Evolutionary conservation across 2,329 filamentous ascomycete genomes (phyloP).

Genomic region (Pseudogymnoascus sp.): DNA sequence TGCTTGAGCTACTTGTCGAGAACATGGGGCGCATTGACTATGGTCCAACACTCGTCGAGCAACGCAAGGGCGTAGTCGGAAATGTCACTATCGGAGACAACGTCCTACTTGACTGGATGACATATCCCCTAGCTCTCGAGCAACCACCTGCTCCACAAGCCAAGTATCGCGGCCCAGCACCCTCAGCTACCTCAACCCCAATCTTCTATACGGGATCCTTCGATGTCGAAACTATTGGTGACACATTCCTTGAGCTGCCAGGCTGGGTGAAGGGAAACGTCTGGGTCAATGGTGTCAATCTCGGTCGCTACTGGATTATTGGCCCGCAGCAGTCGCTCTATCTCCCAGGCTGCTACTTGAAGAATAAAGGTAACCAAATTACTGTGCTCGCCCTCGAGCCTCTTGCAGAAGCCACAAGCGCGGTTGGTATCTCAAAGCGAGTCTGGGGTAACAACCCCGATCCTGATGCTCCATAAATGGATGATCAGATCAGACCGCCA

Average conservation of each 20-base stretch:
- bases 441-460: conserved; percentile 30
- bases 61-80: conserved; percentile 40
- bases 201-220: conserved; percentile 31
- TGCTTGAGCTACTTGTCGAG: conserved; percentile 40
- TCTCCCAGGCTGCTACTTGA: conserved; percentile 36
- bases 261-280: conserved; percentile 39
- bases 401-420: conserved; percentile 17
- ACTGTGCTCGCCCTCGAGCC: conserved; percentile 41
- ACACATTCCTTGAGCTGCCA: conserved; percentile 37
- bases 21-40: conserved; percentile 47
- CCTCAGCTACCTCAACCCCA: conserved; percentile 11
- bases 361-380: conserved; percentile 33
- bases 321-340: conserved; percentile 44
- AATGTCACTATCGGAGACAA: conserved; percentile 36
- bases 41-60: conserved; percentile 37
- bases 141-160: conserved; percentile 16
- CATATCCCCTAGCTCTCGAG: conserved; percentile 34
- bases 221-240: conserved; percentile 20
- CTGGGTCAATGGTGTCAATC: conserved; percentile 41
- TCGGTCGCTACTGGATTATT: conserved; percentile 42
- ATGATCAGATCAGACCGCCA: background rate
- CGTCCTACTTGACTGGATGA: conserved; percentile 34
- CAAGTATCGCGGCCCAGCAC: background rate
- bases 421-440: conserved; percentile 20
- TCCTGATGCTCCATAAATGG: conserved; percentile 21